Evolutionary conservation across 2,329 filamentous ascomycete genomes (phyloP).

Genomic region (Periconia digitata): DNA sequence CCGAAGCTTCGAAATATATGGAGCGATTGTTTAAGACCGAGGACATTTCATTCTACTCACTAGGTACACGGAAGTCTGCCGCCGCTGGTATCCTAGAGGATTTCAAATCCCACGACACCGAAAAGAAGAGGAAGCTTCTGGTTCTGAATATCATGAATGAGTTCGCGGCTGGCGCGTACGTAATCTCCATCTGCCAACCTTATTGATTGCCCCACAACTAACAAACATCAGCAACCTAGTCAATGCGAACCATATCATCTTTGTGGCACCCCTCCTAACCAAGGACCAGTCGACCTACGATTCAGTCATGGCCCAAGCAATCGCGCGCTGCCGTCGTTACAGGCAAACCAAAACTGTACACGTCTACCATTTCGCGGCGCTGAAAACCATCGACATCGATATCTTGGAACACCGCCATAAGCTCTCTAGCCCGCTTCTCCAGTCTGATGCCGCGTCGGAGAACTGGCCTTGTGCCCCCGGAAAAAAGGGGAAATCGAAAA

Average conservation of each 20-base stretch:
- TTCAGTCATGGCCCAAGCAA: slow-evolving; percentile 62
- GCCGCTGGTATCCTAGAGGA: slow-evolving; percentile 26
- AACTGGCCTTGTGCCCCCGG: slow-evolving; percentile 7
- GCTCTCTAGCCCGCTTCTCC: slow-evolving; percentile 23
- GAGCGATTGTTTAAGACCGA: slow-evolving; percentile 19
- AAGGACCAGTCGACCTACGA: slow-evolving; percentile 57
- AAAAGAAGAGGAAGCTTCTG: slow-evolving; percentile 50
- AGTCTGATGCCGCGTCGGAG: not conserved
- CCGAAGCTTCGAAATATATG: slow-evolving; percentile 18
- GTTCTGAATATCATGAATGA: slow-evolving; percentile 60
- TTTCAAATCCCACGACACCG: slow-evolving; percentile 29
- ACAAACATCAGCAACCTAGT: slow-evolving; percentile 57
- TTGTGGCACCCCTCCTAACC: slow-evolving; percentile 58
- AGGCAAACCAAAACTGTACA: slow-evolving; percentile 60
- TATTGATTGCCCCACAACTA: slow-evolving; percentile 1
- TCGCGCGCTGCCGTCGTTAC: slow-evolving; percentile 61
- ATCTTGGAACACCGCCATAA: slow-evolving; percentile 49
- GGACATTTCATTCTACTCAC: slow-evolving; percentile 18
- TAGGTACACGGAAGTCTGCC: slow-evolving; percentile 6
- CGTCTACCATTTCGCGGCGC: slow-evolving; percentile 75
- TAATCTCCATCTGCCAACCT: slow-evolving; percentile 9
- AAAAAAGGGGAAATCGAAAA: slow-evolving; percentile 23
- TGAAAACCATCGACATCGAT: slow-evolving; percentile 63
- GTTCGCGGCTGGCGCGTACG: slow-evolving; percentile 62
- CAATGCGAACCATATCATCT: slow-evolving; percentile 66